Conservation (phyloP, 2,329 filamentous ascomycete genomes). For the Venturia oleaginea region DNA sequence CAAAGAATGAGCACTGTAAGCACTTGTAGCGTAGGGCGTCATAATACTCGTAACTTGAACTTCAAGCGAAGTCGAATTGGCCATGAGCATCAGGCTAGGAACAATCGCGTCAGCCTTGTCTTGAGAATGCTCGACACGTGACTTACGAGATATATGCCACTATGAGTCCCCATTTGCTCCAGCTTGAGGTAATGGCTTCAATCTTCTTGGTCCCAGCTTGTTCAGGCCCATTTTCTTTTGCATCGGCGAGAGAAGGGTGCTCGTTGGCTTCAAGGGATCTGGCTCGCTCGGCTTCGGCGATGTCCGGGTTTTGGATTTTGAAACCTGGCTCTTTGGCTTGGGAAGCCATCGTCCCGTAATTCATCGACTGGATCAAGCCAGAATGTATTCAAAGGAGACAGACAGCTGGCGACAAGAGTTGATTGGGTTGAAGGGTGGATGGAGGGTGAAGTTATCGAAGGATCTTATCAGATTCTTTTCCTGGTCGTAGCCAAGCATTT, state of each 20-base stretch:
- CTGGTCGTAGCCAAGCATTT: background rate
- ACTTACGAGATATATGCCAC: slow-evolving; percentile 36
- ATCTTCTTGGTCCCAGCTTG: slow-evolving; percentile 38
- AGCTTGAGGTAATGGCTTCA: slow-evolving; percentile 40
- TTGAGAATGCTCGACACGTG: background rate
- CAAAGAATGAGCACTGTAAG: slow-evolving; percentile 55
- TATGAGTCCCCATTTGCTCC: slow-evolving; percentile 38
- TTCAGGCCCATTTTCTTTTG: background rate
- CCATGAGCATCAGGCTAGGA: slow-evolving; percentile 41
- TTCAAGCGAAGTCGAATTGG: slow-evolving; percentile 58
- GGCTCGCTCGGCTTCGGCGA: background rate
- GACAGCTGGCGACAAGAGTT: background rate
- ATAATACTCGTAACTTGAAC: slow-evolving; percentile 54
- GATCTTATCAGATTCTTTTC: background rate
- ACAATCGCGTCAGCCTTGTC: slow-evolving; percentile 19
- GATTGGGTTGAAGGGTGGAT: background rate
- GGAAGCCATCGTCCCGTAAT: background rate
- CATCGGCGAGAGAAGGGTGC: background rate
- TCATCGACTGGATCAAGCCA: background rate
- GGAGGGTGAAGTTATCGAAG: background rate
- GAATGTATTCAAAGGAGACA: background rate
- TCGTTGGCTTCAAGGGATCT: background rate
- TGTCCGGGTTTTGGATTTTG: background rate
- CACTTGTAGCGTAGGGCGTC: slow-evolving; percentile 56
- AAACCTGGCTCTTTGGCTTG: background rate